phyloP scores from a whole-genome alignment of 495 filamentous ascomycete genomes.

The Xylaria acuta region DNA sequence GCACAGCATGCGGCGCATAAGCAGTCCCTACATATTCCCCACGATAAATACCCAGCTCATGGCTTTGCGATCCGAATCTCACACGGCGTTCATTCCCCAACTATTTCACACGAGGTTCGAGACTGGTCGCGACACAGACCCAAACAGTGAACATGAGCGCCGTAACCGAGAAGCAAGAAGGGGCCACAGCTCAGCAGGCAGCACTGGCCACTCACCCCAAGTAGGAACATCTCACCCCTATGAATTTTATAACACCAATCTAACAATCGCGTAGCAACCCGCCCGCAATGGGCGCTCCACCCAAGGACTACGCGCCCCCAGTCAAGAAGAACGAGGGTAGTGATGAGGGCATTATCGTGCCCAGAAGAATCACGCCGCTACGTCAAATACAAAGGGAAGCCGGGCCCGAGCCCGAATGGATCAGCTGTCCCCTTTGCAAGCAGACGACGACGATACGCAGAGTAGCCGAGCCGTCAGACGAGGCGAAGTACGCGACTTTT shows the following conservation, averaged over 20 bases:
- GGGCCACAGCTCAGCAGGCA: neutral
- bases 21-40: neutral
- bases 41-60: neutral
- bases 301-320: neutral
- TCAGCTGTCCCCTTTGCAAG: conserved; percentile 8
- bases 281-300: neutral
- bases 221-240: neutral
- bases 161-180: neutral
- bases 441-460: conserved; percentile 12
- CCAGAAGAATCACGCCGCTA: conserved; percentile 7
- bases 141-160: neutral
- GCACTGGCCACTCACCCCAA: neutral
- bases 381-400: neutral
- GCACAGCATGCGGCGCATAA: conserved; percentile 5
- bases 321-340: neutral
- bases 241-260: neutral
- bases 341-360: too few relatives aligned
- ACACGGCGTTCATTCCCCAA: neutral
- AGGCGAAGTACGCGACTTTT: neutral
- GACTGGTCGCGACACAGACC: neutral
- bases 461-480: conserved; percentile 11
- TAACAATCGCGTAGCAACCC: neutral
- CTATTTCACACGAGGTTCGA: neutral
- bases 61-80: neutral
- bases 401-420: conserved; percentile 1